Evolutionary conservation across 75 land plant species (phyloP).

Genomic region (Pinus albicaulis): DNA sequence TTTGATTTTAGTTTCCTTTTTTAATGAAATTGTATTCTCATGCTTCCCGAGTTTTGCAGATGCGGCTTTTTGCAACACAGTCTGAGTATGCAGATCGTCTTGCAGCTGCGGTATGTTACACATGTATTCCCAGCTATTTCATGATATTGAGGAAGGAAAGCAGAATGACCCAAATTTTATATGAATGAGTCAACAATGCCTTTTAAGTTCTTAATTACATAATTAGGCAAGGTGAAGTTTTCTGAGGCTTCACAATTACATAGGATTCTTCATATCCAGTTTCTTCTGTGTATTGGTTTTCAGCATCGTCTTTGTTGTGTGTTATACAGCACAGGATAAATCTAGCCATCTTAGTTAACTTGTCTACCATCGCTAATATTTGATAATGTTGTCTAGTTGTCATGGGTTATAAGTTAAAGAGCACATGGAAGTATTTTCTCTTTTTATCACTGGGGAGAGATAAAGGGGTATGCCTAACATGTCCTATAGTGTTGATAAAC

Average conservation of each 20-base stretch:
- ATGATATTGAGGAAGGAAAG: neutral
- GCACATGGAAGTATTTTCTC: too few species aligned
- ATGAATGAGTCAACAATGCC: neutral
- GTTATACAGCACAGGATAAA: too few species aligned
- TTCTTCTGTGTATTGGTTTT: neutral
- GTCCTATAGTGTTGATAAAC: too few species aligned
- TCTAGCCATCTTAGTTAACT: too few species aligned
- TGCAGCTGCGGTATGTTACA: conserved; percentile 66
- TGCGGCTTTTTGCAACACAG: conserved; percentile 84
- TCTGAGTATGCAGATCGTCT: conserved; percentile 92
- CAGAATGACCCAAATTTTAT: neutral
- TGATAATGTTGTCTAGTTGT: too few species aligned
- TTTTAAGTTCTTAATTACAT: neutral
- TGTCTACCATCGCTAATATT: too few species aligned
- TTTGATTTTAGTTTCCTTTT: neutral
- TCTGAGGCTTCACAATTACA: neutral
- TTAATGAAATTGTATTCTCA: neutral
- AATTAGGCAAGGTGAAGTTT: neutral
- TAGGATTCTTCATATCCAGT: neutral
- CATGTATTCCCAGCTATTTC: neutral
- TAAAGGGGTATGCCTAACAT: too few species aligned
- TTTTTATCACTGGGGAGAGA: too few species aligned
- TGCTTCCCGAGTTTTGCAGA: conserved; percentile 29
- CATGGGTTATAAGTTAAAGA: too few species aligned
- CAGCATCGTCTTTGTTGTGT: too few species aligned